Conservation (phyloP, 192 early-diverging fungal genomes). For the Cetraspora pellucida region DNA sequence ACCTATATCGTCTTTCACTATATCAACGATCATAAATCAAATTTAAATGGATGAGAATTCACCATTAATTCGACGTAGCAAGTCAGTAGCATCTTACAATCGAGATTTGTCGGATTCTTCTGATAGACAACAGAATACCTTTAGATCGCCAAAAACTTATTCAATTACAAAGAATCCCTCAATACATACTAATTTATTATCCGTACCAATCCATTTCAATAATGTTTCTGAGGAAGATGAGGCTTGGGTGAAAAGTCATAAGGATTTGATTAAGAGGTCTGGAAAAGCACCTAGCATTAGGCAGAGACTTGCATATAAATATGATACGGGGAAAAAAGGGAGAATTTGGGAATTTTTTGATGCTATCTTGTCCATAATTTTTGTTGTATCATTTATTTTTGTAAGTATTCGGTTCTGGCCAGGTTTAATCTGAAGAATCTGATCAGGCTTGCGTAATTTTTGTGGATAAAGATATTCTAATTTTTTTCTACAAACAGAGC, state of each 20-base stretch:
- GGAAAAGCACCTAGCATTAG: background rate
- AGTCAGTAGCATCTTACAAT: too few species aligned
- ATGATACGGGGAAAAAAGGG: constrained; percentile 33
- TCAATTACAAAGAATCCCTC: background rate
- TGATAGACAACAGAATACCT: background rate
- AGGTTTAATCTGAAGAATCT: background rate
- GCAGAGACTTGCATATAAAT: background rate
- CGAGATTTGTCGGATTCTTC: too few species aligned
- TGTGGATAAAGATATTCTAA: background rate
- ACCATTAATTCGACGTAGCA: too few species aligned
- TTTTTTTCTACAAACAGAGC: constrained; percentile 33
- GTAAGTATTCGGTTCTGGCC: background rate
- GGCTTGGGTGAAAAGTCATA: constrained; percentile 4
- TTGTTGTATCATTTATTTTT: constrained; percentile 53
- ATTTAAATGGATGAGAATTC: too few species aligned
- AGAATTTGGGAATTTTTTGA: constrained; percentile 65
- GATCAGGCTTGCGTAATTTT: background rate
- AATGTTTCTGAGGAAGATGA: background rate
- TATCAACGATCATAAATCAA: too few species aligned
- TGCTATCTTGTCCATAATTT: constrained; percentile 48
- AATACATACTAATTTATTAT: background rate
- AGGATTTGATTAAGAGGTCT: background rate
- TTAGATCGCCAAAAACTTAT: background rate
- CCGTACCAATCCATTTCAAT: background rate
- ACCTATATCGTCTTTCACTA: too few species aligned